Evolutionary conservation across 2,329 filamentous ascomycete species (phyloP), one percentile per base, ranked within the genome.

Genomic region (Aspergillus floridensis): DNA sequence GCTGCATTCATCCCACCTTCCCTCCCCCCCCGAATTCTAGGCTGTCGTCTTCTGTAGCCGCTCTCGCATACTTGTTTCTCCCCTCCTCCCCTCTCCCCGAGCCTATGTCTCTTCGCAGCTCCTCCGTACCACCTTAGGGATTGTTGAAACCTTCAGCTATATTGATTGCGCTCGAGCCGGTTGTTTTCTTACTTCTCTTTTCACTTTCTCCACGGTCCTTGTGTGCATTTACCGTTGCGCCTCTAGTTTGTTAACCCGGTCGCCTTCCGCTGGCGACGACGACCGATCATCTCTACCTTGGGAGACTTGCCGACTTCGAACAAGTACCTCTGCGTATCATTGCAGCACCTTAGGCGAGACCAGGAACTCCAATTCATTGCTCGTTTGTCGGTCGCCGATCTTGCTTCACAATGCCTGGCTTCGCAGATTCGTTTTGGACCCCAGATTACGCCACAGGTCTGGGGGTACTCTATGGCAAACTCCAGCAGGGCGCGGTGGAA

Each of bases 351-450:
- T 7, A 11, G 12, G 21, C 41, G 26, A 31, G 31, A 26, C 16
- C 19, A 46, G 19, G 12, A 12, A 19, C 24, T 21, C 22, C 14
- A 8, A 31, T 24, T 4, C 19, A 19, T 49, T 11, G n/a, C 21
- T 29, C 52, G 11, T 24, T 41, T 50, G 14, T 7, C 29, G 5
- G 11, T 7, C 29, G 5, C 47, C 32, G n/a, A n/a, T 7, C 11
- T n/a, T 22, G 22, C 22, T 22, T 67, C 72, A 86, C 77, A 74
- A 93, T 93, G 90, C 89, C 90, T 68, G 86, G 91, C 70, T 98
- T 99, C 79, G 88, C 92, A 68, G 92, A 93, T 80, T 96, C 93
- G 53, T 98, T 99, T 81, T 99, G 95, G 95, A 96, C 95, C 63
- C 86, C 87, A 74, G 95, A 99, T 84, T 98, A 98, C 83, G 93